A percentile compares a stretch with the other conserved stretches of the same genome.
Evolutionary conservation across 2,329 filamentous ascomycete genomes (phyloP).

Genomic region (Cordyceps militaris): DNA sequence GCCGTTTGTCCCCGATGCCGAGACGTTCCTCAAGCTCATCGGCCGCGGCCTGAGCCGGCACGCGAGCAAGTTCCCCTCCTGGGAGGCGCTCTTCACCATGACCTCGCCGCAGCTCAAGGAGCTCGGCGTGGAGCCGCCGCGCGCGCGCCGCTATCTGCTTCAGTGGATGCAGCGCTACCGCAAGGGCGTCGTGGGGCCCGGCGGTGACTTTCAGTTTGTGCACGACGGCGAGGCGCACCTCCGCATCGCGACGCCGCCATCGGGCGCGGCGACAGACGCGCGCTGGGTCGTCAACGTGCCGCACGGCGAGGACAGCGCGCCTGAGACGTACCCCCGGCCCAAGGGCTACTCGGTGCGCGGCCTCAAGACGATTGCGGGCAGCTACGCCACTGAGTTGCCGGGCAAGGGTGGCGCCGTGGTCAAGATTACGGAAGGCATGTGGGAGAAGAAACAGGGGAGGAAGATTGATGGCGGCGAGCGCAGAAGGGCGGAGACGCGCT

Average conservation of each 20-base stretch:
- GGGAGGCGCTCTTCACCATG: conserved; percentile 83
- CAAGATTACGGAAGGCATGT: conserved; percentile 75
- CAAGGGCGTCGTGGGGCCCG: conserved; percentile 68
- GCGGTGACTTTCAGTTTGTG: conserved; percentile 74
- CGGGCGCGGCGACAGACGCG: conserved; percentile 33
- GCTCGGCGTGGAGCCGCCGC: conserved; percentile 78
- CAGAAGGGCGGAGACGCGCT: conserved; percentile 74
- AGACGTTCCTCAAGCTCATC: conserved; percentile 84
- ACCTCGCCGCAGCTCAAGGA: conserved; percentile 71
- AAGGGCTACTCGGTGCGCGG: conserved; percentile 57
- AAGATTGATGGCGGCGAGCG: conserved; percentile 98
- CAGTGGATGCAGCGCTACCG: conserved; percentile 83
- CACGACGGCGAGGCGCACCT: conserved; percentile 46
- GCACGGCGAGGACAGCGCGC: conserved; percentile 28
- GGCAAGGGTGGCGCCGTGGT: conserved; percentile 59
- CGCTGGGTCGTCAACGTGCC: conserved; percentile 52
- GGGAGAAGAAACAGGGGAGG: conserved; percentile 78
- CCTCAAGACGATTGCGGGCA: conserved; percentile 65
- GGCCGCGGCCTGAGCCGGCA: conserved; percentile 80
- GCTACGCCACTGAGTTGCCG: conserved; percentile 63
- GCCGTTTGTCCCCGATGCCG: conserved; percentile 76
- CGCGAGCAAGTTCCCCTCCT: conserved; percentile 78
- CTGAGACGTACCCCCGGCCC: conserved; percentile 23
- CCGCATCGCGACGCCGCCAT: conserved; percentile 37
- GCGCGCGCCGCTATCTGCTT: conserved; percentile 75